phyloP scores from a whole-genome alignment of 2,329 filamentous ascomycete genomes.

The Alternaria arborescens region DNA sequence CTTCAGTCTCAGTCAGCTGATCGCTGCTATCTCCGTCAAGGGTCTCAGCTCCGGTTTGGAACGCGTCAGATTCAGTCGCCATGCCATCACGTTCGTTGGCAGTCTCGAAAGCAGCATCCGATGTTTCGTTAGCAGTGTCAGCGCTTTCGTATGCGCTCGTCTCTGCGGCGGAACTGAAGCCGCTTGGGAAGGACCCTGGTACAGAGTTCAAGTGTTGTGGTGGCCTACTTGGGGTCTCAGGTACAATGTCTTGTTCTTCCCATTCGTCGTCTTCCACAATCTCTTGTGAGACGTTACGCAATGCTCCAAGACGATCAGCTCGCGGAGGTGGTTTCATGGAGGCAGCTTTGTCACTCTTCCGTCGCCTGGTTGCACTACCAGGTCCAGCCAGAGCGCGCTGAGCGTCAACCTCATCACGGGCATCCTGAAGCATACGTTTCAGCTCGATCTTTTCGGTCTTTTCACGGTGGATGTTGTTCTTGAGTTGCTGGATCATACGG shows the following conservation, averaged over 20 bases:
- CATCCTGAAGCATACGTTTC: conserved; percentile 92
- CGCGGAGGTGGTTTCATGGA: conserved; percentile 82
- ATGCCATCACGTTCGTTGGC: conserved; percentile 75
- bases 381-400: conserved; percentile 62
- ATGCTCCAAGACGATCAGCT: conserved; percentile 76
- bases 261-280: conserved; percentile 79
- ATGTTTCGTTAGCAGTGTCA: conserved; percentile 79
- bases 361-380: conserved; percentile 62
- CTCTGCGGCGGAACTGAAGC: conserved; percentile 47
- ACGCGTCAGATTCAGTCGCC: conserved; percentile 88
- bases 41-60: conserved; percentile 89
- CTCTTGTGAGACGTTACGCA: conserved; percentile 77
- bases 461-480: conserved; percentile 93
- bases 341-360: conserved; percentile 63
- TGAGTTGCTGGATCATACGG: conserved; percentile 93
- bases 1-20: conserved; percentile 87
- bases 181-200: conserved; percentile 43
- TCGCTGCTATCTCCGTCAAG: conserved; percentile 75
- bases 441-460: conserved; percentile 99
- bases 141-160: conserved; percentile 70
- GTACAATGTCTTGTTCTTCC: conserved; percentile 77
- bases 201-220: conserved; percentile 35
- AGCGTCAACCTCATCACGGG: conserved; percentile 86
- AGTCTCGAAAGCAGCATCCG: conserved; percentile 72
- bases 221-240: conserved; percentile 64